Base-by-base conservation (phyloP, 805 yeast genomes). In the Allodekkera sacchari region DNA sequence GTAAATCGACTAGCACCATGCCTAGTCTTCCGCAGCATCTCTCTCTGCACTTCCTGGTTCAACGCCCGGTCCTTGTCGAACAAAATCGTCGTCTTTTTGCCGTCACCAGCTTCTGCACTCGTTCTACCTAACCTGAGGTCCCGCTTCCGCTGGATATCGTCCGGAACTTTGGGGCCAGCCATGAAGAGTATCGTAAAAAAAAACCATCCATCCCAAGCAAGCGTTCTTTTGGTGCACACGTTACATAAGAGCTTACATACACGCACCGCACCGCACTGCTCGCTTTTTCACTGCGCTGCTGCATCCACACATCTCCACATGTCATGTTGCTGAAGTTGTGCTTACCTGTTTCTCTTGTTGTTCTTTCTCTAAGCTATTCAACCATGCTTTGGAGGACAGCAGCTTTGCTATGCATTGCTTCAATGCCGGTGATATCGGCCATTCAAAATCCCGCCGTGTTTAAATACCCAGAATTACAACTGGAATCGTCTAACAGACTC, bases 91-190 rank as follows among this genome's bases (percentile, higher is more conserved):
- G 39, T 19, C 14, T 39, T 41, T 4, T 11, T 24, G 14, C 17
- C 16, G 23, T 22, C 20, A 21, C 31, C 10, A 18, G 7, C 20
- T 14, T 23, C 15, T 12, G 22, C 33, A 8, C 9, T 12, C 18
- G 25, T 23, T 20, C 42, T 32, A 5, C 45, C 41, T 4, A 42
- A 31, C 13, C 47, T 25, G 10, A 32, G 6, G 24, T 45, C 39
- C 11, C 55, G 26, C 6, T 30, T 13, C 26, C 35, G 34, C 30
- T 42, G 47, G 2, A 50, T 39, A 5, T 39, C 38, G 5, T n/a
- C 15, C 3, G 57, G 57, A 7, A 52, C 46, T 14, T 25, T 30
- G 1, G 55, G 57, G 3, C 57, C 57, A 5, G n/a, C n/a, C n/a
- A n/a, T n/a, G n/a, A n/a, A n/a, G n/a, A n/a, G n/a, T n/a, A n/a